Conservation (phyloP, 2,329 filamentous ascomycete species). For the Claviceps capensis region DNA sequence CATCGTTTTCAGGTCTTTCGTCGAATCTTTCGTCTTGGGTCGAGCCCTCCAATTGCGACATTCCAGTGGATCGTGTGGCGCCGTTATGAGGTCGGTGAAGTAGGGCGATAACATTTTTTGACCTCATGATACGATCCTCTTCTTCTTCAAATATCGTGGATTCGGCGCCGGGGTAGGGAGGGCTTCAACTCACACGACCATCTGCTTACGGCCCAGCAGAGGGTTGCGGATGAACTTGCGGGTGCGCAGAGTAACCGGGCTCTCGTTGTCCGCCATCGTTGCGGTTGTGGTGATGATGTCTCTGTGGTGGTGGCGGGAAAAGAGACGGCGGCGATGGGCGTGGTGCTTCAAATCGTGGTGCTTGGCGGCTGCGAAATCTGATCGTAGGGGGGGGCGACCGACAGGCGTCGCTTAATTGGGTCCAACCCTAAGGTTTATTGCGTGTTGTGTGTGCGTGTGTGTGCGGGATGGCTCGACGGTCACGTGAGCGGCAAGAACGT, state of each 20-base stretch:
- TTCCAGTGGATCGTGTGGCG: background rate
- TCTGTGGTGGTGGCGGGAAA: constrained; percentile 19
- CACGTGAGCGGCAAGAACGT: background rate
- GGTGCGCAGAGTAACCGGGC: constrained; percentile 76
- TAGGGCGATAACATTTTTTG: background rate
- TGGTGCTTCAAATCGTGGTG: constrained; percentile 17
- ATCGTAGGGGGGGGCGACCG: constrained; percentile 17
- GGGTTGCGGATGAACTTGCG: constrained; percentile 99
- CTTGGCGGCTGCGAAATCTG: constrained; percentile 14
- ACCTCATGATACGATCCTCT: constrained; percentile 1
- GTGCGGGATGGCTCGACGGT: background rate
- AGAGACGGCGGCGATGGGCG: constrained; percentile 15
- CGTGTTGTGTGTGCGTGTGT: background rate
- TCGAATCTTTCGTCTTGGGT: background rate
- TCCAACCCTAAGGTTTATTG: constrained; percentile 28
- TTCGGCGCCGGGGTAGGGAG: background rate
- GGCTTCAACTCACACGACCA: constrained; percentile 78
- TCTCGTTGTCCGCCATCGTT: constrained; percentile 80
- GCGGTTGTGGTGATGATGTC: constrained; percentile 29
- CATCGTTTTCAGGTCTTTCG: background rate
- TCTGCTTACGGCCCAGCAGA: constrained; percentile 96
- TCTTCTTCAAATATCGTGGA: constrained; percentile 1
- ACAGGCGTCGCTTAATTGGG: constrained; percentile 28
- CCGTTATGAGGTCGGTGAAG: background rate
- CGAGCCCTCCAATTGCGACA: background rate